A percentile compares a stretch with the other conserved stretches of the same genome.
Evolutionary conservation across 108 stramenopile genomes (phyloP).

Genomic region (Nitzschia sp.): DNA sequence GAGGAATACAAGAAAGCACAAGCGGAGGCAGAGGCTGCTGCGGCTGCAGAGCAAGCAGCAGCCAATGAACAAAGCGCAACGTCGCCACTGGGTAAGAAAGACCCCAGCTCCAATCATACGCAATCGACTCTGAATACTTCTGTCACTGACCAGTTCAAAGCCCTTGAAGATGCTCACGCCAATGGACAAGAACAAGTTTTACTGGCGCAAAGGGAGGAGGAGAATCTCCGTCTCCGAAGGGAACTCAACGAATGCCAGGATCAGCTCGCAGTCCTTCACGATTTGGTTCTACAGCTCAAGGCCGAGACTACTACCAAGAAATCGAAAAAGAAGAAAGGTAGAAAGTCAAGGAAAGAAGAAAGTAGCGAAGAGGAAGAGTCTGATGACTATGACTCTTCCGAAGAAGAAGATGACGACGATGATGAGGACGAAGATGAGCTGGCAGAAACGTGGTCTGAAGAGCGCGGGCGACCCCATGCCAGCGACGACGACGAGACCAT

Average conservation of each 20-base stretch:
- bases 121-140: conserved; percentile 21
- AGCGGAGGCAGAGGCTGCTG: conserved; percentile 5
- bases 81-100: conserved; percentile 12
- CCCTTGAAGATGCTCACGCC: conserved; percentile 17
- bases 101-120: conserved; percentile 12
- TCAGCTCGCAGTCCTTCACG: conserved; percentile 44
- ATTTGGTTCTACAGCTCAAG: conserved; percentile 41
- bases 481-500: conserved; percentile 41
- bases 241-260: conserved; percentile 42
- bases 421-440: conserved; percentile 29
- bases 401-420: conserved; percentile 37
- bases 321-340: background rate
- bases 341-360: conserved; percentile 1
- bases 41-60: background rate
- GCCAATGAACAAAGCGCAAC: background rate
- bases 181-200: conserved; percentile 5
- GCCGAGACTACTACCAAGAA: conserved; percentile 14
- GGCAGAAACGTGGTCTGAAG: conserved; percentile 14
- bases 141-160: conserved; percentile 24
- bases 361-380: background rate
- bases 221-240: conserved; percentile 38
- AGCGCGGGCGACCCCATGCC: conserved; percentile 3
- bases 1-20: conserved; percentile 22
- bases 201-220: conserved; percentile 37
- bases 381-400: background rate